Evolutionary conservation across 768 basidiomycete species (phyloP).

Genomic region (Podaxis carcinomalis): DNA sequence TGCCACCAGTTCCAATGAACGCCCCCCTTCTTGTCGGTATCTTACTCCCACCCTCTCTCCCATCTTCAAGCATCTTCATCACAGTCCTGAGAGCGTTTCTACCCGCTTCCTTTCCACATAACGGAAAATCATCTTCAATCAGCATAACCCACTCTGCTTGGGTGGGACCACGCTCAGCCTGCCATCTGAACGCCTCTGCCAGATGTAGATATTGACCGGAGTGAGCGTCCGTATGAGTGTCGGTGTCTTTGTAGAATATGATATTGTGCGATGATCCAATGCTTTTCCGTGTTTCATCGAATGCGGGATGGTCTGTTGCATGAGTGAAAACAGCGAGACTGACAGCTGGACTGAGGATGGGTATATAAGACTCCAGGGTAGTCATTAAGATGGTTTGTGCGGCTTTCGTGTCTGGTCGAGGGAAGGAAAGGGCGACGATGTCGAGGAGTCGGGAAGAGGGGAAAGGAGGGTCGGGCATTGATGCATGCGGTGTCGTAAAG

Average conservation of each 20-base stretch:
- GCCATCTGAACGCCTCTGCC: slow-evolving; percentile 37
- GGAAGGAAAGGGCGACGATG: slow-evolving; percentile 36
- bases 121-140: slow-evolving; percentile 40
- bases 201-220: slow-evolving; percentile 36
- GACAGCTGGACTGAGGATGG: slow-evolving; percentile 24
- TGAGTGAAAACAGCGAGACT: slow-evolving; percentile 38
- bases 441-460: slow-evolving; percentile 27
- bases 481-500: slow-evolving; percentile 10
- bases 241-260: slow-evolving; percentile 24
- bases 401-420: slow-evolving; percentile 29
- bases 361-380: slow-evolving; percentile 34
- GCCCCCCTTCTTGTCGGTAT: slow-evolving; percentile 26
- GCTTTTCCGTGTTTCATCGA: slow-evolving; percentile 19
- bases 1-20: slow-evolving; percentile 40
- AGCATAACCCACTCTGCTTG: slow-evolving; percentile 39
- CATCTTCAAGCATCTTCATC: slow-evolving; percentile 26
- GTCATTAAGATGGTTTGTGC: slow-evolving; percentile 25
- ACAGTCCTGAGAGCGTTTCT: slow-evolving; percentile 27
- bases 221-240: slow-evolving; percentile 23
- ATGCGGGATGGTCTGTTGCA: slow-evolving; percentile 26
- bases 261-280: slow-evolving; percentile 13
- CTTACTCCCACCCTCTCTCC: slow-evolving; percentile 11
- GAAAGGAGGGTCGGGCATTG: slow-evolving; percentile 18
- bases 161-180: slow-evolving; percentile 13
- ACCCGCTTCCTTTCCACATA: slow-evolving; percentile 31